These are phyloP conservation scores for Serendipita vermifera DNA, from an alignment of 768 basidiomycete genomes.

Conservation along the genomic window DNA sequence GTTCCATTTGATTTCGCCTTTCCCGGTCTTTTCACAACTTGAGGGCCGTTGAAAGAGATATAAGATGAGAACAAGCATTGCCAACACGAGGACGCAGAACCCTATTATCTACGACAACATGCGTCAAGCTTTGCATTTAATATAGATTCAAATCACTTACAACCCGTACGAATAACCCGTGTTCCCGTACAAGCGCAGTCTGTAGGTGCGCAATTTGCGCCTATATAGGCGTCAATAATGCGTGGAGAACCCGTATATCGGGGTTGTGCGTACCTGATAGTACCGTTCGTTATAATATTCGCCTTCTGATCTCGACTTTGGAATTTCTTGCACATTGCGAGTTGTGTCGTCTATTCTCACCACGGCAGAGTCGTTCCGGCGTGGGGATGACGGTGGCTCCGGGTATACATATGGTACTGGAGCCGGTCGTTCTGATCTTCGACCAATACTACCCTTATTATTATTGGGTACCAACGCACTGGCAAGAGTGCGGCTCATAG, in stretches of 20 bases:
- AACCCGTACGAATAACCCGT: background rate
- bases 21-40: background rate
- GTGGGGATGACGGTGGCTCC: no score
- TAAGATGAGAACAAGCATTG: background rate
- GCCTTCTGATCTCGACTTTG: no score
- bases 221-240: background rate
- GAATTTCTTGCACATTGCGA: no score
- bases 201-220: slow-evolving; percentile 8
- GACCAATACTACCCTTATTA: no score
- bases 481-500: no score
- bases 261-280: slow-evolving; percentile 2
- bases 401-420: no score
- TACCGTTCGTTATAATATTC: background rate
- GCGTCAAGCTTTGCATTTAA: background rate
- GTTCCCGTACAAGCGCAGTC: background rate
- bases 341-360: no score
- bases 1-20: no score
- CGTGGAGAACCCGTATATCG: no score
- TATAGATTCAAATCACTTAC: background rate
- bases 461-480: no score
- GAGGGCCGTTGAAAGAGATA: slow-evolving; percentile 1
- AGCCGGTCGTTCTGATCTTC: no score
- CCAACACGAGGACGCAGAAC: background rate
- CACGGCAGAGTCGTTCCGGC: no score
- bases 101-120: background rate